Evolutionary conservation across 257 asterid species (phyloP), one percentile per base, ranked within the genome.

Genomic region (Primulina eburnea): DNA sequence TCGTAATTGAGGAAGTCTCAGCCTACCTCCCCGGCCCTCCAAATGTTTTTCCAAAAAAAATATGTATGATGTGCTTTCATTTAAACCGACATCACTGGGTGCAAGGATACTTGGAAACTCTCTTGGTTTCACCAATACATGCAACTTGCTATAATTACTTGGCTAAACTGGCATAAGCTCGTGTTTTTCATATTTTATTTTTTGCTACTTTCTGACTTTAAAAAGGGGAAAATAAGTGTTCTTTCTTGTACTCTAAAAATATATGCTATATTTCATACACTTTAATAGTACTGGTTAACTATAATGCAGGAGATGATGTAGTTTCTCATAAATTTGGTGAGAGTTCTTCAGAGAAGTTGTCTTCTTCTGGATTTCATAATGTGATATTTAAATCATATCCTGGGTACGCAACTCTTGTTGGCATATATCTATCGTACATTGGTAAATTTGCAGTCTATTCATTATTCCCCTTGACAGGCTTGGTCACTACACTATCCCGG

Each of bases 401-500:
- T 1, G 68, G 80, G 96, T 90, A 83, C 56, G 87, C 60, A 47
- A 63, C 71, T 47, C 38, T 53, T 56, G 64, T 21, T 52, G 24
- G 59, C 37, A 14, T 60, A 11, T 4, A 61, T 12, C 40, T 63
- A 47, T 8, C 68, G 34, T 29, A 17, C 24, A 0, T 37, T 9
- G 35, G 30, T 20, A 18, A 4, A 62, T 20, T 63, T 24, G 53
- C 21, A 62, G 53, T 62, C 26, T 35, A 21, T 21, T 67, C 59
- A 53, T 38, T 40, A 12, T 71, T 68, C 26, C 73, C 62, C 58
- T 78, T 1, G 40, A 18, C 90, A 90, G 97, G 76, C 92, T 88
- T 62, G 97, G 95, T 56, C 97, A 90, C 81, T 71, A 90, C 57
- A 88, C 97, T 9, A 83, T 85, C 75, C 93, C 93, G 7, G 90